phyloP scores from a whole-genome alignment of 2,329 filamentous ascomycete species.

The Fusarium subglutinans region DNA sequence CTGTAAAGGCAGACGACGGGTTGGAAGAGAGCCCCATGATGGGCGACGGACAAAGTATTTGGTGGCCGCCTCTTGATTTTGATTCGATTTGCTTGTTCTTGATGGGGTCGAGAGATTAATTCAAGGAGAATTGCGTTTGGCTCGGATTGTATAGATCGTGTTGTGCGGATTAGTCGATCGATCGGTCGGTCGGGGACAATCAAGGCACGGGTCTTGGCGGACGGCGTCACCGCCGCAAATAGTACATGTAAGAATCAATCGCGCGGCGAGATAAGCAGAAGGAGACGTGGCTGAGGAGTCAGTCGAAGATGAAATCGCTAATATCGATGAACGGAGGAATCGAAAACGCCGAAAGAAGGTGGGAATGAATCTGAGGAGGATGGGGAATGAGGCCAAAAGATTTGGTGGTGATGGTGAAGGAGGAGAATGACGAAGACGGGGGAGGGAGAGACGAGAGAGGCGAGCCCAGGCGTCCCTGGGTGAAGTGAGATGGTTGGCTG shows the following conservation, averaged over 20 bases:
- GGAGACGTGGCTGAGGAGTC: background rate
- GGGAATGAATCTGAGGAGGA: slow-evolving; percentile 7
- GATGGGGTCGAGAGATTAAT: background rate
- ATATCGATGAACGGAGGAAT: slow-evolving; percentile 10
- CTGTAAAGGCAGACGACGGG: slow-evolving; percentile 65
- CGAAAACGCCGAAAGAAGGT: slow-evolving; percentile 19
- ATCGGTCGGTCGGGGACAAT: slow-evolving; percentile 27
- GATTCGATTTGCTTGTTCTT: background rate
- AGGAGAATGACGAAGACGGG: slow-evolving; percentile 25
- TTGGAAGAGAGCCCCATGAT: slow-evolving; percentile 46
- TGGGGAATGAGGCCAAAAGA: slow-evolving; percentile 10
- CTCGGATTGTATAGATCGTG: slow-evolving; percentile 24
- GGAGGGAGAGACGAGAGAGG: slow-evolving; percentile 25
- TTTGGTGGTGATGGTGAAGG: slow-evolving; percentile 13
- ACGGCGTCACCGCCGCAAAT: slow-evolving; percentile 45
- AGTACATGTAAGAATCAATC: slow-evolving; percentile 42
- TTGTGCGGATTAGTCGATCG: slow-evolving; percentile 32
- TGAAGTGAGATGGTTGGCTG: slow-evolving; percentile 11
- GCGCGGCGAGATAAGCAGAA: slow-evolving; percentile 26
- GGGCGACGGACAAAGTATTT: slow-evolving; percentile 6
- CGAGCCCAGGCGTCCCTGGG: background rate
- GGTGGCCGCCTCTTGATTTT: background rate
- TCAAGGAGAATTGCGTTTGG: slow-evolving; percentile 20
- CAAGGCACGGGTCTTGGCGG: slow-evolving; percentile 36
- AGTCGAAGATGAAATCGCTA: background rate